Evolutionary conservation across 176 grass and related monocot genomes (phyloP), one percentile per base, ranked within the genome.

Genomic region (Elaeis guineensis): DNA sequence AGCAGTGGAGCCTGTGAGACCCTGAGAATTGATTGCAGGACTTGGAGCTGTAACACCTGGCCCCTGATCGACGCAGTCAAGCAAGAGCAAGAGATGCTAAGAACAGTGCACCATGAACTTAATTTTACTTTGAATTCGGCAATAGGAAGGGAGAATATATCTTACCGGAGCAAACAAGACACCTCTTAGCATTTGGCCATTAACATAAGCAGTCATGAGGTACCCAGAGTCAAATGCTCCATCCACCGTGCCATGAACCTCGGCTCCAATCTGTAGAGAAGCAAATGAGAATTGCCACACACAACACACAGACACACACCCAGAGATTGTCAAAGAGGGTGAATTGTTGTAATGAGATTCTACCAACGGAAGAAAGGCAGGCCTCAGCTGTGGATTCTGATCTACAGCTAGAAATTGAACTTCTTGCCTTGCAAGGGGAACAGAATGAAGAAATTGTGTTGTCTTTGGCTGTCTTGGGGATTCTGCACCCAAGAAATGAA

Each of bases 211-310:
- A 14, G 93, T 98, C 87, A 89, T 89, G 60, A 98, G 87, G 63
- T 86, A 98, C 17, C 93, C 93, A 0, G 93, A 98, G 29, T 98
- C 93, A 0, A 98, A 98, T 52, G 84, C 93, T 62, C 93, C 93
- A 58, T 98, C 93, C 4, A 98, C 54, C 0, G 81, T 79, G 63
- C 93, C 93, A 29, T 69, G 84, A 70, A 98, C 88, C 62, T 98
- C 93, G 0, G 84, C 74, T 5, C 93, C 93, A 64, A 92, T 92
- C 93, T 98, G 69, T 62, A 73, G 49, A 71, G 35, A 44, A 44
- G 2, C 35, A 44, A 12, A 12, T 44, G 1, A 44, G 35, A 9
- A 44, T 12, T 30, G 28, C 5, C 11, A 12, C 11, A 44, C 35
- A 0, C 35, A 44, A 23, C 11, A 12, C 11, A 44, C 35, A 2